Evolutionary conservation across 257 asterid genomes (phyloP), one percentile per base, ranked within the genome.

Genomic region (Jacaranda copaia): DNA sequence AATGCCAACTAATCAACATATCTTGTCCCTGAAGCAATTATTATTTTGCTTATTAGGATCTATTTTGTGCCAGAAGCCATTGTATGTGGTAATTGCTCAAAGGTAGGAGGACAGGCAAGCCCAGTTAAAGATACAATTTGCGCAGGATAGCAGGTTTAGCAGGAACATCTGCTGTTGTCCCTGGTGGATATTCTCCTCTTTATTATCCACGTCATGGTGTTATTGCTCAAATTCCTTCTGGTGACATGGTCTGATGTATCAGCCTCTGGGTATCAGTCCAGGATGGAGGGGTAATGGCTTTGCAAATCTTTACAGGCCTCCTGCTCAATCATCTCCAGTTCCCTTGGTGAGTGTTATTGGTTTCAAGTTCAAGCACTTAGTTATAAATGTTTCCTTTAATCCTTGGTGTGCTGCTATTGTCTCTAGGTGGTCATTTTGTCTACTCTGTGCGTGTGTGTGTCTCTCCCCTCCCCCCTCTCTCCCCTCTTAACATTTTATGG

Each of bases 101-200:
- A 81, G 86, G 80, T 86, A 88, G 83, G 89, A 83, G 80, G 91
- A 88, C 59, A 86, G 93, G 32, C 87, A 76, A 81, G 83, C 86
- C 7, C 87, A 82, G 80, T 52, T 88, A 73, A 88, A 81, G 73
- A 53, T 85, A 5, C 85, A 75, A 19, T 85, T 79, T 66, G 87
- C 87, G 5, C 89, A 80, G 75, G n/a, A 64, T 86, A 72, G 70
- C 87, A 8, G 88, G 87, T 62, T 62, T 77, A 12, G 62, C 86
- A 1, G 86, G 89, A 57, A 53, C 90, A 49, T 63, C 89, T 0
- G 76, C 86, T 60, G 70, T 85, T 71, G 68, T 80, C 55, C 85
- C 84, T 25, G 87, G 87, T 20, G 87, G 85, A 83, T 86, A 86
- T 78, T 84, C 85, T 66, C 83, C 88, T 53, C 58, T 84, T 61